Evolutionary conservation across 345 rosid genomes (phyloP).

Genomic region (Luvunga scandens): DNA sequence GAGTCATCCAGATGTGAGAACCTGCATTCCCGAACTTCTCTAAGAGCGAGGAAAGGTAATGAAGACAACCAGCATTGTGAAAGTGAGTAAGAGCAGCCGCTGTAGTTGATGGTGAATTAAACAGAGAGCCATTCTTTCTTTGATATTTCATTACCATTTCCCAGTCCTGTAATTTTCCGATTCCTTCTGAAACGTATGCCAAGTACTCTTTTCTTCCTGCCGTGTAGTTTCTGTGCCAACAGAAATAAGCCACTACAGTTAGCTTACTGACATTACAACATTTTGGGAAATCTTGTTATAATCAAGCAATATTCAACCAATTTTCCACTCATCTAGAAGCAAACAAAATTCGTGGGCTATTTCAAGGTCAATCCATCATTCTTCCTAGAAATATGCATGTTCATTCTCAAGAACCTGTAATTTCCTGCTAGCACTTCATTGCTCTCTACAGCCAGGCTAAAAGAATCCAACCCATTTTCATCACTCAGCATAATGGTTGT

Average conservation of each 20-base stretch:
- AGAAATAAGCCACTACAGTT: conserved; percentile 16
- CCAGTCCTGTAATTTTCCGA: conserved; percentile 55
- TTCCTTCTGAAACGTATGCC: conserved; percentile 72
- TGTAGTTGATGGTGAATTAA: conserved; percentile 85
- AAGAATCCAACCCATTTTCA: not conserved
- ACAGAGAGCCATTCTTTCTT: conserved; percentile 71
- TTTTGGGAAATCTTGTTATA: not conserved
- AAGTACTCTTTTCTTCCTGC: conserved; percentile 59
- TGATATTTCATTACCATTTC: conserved; percentile 62
- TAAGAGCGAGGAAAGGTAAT: conserved; percentile 50
- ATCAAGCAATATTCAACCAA: not conserved
- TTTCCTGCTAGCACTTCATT: not conserved
- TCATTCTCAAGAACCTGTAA: not conserved
- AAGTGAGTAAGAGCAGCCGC: conserved; percentile 66
- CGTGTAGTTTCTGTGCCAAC: conserved; percentile 24
- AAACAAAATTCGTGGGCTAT: not conserved
- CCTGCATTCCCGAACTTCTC: conserved; percentile 74
- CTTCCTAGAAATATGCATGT: not conserved
- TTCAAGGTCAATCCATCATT: not conserved
- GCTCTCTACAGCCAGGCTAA: not conserved
- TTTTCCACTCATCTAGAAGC: not conserved
- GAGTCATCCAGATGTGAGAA: conserved; percentile 16
- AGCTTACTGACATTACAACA: not conserved
- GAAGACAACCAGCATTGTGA: conserved; percentile 54
- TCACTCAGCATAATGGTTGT: not conserved